Conservation (phyloP, 176 grass and related monocot species). For the Leersia perrieri region DNA sequence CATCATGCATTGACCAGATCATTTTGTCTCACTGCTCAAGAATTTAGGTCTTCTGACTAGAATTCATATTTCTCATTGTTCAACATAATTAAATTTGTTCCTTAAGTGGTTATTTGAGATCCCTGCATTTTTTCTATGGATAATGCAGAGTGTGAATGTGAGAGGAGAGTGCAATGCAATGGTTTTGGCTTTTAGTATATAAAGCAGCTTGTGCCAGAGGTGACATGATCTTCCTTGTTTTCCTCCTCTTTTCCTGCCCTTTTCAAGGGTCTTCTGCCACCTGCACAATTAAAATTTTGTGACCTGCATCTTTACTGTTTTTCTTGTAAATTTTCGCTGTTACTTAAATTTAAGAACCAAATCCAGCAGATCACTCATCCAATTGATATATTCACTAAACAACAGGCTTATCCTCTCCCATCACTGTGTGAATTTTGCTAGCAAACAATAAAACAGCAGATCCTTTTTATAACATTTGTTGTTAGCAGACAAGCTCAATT, state of each 20-base stretch:
- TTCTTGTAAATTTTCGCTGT: not conserved
- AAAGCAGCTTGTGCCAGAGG: slow-evolving; percentile 5
- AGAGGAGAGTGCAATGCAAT: not conserved
- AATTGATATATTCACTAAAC: slow-evolving; percentile 22
- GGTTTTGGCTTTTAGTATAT: slow-evolving; percentile 34
- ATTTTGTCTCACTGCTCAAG: not conserved
- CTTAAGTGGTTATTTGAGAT: not conserved
- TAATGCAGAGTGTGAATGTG: not conserved
- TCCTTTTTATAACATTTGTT: slow-evolving; percentile 7
- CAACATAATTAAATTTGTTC: not conserved
- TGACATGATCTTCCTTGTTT: slow-evolving; percentile 39
- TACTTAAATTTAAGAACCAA: slow-evolving; percentile 1
- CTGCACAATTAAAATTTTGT: slow-evolving; percentile 27
- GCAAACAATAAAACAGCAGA: not conserved
- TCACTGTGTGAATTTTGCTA: not conserved
- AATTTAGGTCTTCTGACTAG: not conserved
- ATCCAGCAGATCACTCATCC: slow-evolving; percentile 6
- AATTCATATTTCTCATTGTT: not conserved
- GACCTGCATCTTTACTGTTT: slow-evolving; percentile 18
- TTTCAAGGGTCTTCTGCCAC: slow-evolving; percentile 56
- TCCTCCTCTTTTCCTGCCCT: slow-evolving; percentile 54
- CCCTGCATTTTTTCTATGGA: not conserved
- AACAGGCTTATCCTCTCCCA: slow-evolving; percentile 22
- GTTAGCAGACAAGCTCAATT: not conserved
- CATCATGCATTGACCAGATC: not conserved